Percentiles rank a stretch among this genome's conserved stretches.
These are phyloP conservation scores for Triglochin maritima DNA, from an alignment of 106 monocot genomes.

Conservation along the genomic window DNA sequence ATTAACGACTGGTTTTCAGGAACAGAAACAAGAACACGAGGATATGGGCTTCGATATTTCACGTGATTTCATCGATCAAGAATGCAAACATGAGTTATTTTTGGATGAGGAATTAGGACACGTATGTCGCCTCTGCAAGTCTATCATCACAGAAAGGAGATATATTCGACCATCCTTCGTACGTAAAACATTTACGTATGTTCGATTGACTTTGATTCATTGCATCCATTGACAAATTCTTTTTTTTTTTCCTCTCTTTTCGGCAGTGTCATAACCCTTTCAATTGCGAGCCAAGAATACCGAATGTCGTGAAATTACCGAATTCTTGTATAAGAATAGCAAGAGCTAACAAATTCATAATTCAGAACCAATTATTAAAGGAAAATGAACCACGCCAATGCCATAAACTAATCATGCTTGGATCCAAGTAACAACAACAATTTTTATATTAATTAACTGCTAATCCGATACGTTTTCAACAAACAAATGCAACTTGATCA, in stretches of 20 bases:
- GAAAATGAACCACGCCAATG: no score
- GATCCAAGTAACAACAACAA: no score
- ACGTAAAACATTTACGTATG: slow-evolving; percentile 10
- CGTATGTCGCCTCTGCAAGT: slow-evolving; percentile 42
- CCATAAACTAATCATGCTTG: no score
- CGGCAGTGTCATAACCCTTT: slow-evolving; percentile 13
- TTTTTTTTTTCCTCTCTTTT: neutral
- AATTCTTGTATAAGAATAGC: no score
- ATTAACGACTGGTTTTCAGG: slow-evolving; percentile 6
- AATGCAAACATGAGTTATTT: slow-evolving; percentile 45
- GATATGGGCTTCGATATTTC: neutral
- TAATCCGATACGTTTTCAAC: no score
- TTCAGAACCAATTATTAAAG: no score
- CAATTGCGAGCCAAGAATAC: slow-evolving; percentile 10
- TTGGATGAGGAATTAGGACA: slow-evolving; percentile 58
- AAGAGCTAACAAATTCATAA: no score
- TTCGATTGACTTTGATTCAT: neutral
- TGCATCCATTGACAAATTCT: neutral
- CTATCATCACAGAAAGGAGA: slow-evolving; percentile 45
- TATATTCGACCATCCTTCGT: slow-evolving; percentile 54
- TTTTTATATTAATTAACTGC: no score
- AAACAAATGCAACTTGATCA: neutral
- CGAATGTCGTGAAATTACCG: neutral
- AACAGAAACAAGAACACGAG: slow-evolving; percentile 14
- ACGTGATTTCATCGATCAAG: slow-evolving; percentile 13